These are phyloP conservation scores for Nymphaea thermarum DNA, from an alignment of 164 flowering plant species.

Conservation along the genomic window DNA sequence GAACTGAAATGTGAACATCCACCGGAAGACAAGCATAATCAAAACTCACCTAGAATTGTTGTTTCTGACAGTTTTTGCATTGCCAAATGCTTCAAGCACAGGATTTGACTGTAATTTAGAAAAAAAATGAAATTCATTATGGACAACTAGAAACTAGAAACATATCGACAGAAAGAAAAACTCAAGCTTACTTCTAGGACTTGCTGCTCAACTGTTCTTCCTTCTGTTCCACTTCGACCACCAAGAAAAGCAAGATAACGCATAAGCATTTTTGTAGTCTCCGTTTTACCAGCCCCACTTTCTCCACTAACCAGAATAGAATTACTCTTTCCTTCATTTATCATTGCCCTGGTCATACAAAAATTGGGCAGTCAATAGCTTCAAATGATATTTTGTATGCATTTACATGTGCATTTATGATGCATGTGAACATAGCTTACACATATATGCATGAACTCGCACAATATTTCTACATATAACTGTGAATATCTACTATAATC, in stretches of 20 bases:
- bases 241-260: slow-evolving; percentile 93
- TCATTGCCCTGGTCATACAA: slow-evolving; percentile 64
- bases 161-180: background rate
- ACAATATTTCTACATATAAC: no score
- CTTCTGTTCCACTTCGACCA: slow-evolving; percentile 89
- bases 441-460: background rate
- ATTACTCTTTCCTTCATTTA: slow-evolving; percentile 95
- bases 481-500: background rate
- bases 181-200: slow-evolving; percentile 74
- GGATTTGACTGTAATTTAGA: slow-evolving; percentile 53
- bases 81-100: slow-evolving; percentile 84
- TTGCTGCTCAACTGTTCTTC: slow-evolving; percentile 98
- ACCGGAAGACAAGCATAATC: background rate
- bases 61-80: slow-evolving; percentile 78
- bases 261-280: slow-evolving; percentile 99
- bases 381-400: background rate
- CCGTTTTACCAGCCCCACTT: slow-evolving; percentile 99
- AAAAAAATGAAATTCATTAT: background rate
- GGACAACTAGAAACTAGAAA: background rate
- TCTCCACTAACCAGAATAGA: slow-evolving; percentile 99
- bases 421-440: background rate
- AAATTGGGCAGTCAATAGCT: slow-evolving; percentile 5
- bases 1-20: background rate
- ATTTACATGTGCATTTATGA: background rate
- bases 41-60: slow-evolving; percentile 65